A percentile compares a stretch with the other conserved stretches of the same genome.
These are phyloP conservation scores for Coemansia sp. DNA, from an alignment of 192 early-diverging fungal species.

Conservation along the genomic window DNA sequence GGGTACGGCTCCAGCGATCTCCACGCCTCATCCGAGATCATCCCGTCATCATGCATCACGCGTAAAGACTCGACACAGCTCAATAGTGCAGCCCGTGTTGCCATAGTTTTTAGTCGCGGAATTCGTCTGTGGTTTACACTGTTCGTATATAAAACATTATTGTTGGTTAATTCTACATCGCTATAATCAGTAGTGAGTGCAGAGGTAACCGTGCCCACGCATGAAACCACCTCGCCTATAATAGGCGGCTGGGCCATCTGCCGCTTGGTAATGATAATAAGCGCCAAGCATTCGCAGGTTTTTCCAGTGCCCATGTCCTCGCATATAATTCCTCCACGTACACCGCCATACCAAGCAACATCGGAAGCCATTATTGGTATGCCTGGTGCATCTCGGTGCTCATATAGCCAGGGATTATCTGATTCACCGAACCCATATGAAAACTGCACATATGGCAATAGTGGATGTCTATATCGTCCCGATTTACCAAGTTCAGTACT, in stretches of 20 bases:
- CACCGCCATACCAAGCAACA: conserved; percentile 44
- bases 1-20: conserved; percentile 46
- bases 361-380: conserved; percentile 28
- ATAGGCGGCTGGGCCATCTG: conserved; percentile 54
- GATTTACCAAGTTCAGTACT: background rate
- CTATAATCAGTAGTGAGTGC: conserved; percentile 19
- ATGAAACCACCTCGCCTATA: conserved; percentile 29
- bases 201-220: conserved; percentile 48
- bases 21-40: conserved; percentile 46
- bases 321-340: conserved; percentile 72
- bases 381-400: conserved; percentile 23
- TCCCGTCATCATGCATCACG: conserved; percentile 46
- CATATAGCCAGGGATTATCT: conserved; percentile 33
- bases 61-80: conserved; percentile 52
- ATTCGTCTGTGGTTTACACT: background rate
- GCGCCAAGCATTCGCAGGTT: conserved; percentile 68
- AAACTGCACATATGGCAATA: conserved; percentile 46
- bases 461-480: conserved; percentile 15
- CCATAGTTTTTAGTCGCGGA: conserved; percentile 50
- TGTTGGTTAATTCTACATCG: background rate
- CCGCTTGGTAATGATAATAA: conserved; percentile 62
- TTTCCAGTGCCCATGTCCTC: conserved; percentile 93
- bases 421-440: conserved; percentile 27
- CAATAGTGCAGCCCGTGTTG: conserved; percentile 44
- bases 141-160: background rate